Base-by-base conservation (phyloP, 768 basidiomycete genomes). In the Phanerodontia chrysosporium region DNA sequence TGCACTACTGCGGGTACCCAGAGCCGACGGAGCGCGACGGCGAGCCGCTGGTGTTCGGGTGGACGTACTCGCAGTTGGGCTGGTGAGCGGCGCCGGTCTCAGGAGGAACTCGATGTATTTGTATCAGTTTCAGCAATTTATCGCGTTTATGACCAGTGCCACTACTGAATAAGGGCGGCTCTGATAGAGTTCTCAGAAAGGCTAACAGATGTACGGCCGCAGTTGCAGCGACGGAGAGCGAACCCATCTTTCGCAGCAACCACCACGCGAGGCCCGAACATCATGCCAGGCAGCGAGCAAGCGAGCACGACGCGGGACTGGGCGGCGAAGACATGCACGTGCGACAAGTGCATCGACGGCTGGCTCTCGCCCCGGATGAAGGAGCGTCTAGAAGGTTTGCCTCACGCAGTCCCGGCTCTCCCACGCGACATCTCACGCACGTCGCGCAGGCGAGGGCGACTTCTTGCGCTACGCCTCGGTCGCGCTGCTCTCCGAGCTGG, bases 331-430 rank as follows among this genome's bases (percentile, higher is more conserved):
- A 39, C 52, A 18, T 69, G 67, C 54, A 64, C 66, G 2, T 69
- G 67, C 44, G 59, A 57, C 13, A 22, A 27, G 21, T 69, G 67
- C 59, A 62, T 64, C 30, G 61, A 66, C 24, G 65, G 66, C 4
- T 69, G 67, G 67, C 54, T 66, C n/a, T 65, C 67, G 27, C 65
- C 66, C 13, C 54, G 65, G 9, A 69, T 69, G 67, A 63, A 58
- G 28, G 63, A 65, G 39, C 64, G 64, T 2, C 60, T 69, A 12
- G 59, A 66, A 54, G 58, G 67, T 69, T 30, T 16, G 67, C 61
- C 28, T 25, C 12, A 51, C 39, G 25, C 30, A 30, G 1, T 32
- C n/a, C 6, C 35, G 22, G 16, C 22, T 61, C 48, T 55, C 63
- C 25, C 52, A 59, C 46, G 24, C 36, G 64, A 22, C n/a, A 65